phyloP scores from a whole-genome alignment of 2,329 filamentous ascomycete genomes.

The Trichoderma afroharzianum region DNA sequence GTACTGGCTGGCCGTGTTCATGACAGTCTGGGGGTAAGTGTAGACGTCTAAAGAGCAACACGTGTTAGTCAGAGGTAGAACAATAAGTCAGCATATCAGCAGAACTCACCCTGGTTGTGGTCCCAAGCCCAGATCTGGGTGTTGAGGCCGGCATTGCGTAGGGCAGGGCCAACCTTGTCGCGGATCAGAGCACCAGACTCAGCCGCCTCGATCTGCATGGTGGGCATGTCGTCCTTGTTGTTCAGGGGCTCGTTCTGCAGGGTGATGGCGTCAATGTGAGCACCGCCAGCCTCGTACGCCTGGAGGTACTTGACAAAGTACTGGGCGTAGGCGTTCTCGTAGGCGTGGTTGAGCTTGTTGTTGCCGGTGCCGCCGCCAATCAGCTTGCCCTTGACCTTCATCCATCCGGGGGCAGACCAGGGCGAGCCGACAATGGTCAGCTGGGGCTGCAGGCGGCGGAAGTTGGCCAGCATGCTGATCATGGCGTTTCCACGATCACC shows the following conservation, averaged over 20 bases:
- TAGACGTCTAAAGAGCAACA: background rate
- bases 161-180: slow-evolving; percentile 37
- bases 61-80: background rate
- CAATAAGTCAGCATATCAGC: background rate
- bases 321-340: slow-evolving; percentile 33
- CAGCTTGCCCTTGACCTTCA: slow-evolving; percentile 37
- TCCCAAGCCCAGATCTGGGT: slow-evolving; percentile 47
- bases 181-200: slow-evolving; percentile 37
- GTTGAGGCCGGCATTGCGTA: slow-evolving; percentile 36
- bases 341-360: slow-evolving; percentile 36
- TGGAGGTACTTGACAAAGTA: slow-evolving; percentile 43
- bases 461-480: slow-evolving; percentile 35
- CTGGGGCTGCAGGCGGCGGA: slow-evolving; percentile 33
- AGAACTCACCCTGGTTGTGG: slow-evolving; percentile 32
- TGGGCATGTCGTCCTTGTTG: slow-evolving; percentile 35
- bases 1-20: slow-evolving; percentile 30
- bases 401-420: slow-evolving; percentile 42
- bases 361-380: slow-evolving; percentile 31
- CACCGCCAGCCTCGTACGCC: slow-evolving; percentile 35
- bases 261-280: slow-evolving; percentile 39
- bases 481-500: slow-evolving; percentile 38
- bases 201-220: slow-evolving; percentile 37
- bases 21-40: slow-evolving; percentile 37
- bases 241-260: slow-evolving; percentile 45
- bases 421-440: slow-evolving; percentile 37